phyloP scores from a whole-genome alignment of 2,329 filamentous ascomycete species.

The Chalaropsis thielavioides region DNA sequence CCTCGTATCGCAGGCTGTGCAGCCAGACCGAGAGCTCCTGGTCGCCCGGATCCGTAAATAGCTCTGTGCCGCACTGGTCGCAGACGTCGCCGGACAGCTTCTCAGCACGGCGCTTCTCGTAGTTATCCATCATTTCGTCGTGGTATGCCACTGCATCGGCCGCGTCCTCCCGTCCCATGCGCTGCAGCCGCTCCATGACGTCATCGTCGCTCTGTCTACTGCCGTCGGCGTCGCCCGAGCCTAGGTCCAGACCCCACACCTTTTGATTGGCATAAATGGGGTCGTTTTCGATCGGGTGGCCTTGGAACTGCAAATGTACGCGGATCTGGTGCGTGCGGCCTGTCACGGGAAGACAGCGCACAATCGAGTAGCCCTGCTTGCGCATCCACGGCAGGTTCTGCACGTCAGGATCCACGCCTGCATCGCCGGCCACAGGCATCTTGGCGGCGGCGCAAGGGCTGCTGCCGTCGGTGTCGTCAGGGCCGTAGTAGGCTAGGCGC shows the following conservation, averaged over 20 bases:
- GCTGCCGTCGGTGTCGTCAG: constrained; percentile 23
- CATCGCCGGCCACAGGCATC: constrained; percentile 8
- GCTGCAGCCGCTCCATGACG: constrained; percentile 68
- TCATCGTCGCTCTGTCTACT: constrained; percentile 68
- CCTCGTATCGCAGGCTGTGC: constrained; percentile 82
- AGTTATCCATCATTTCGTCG: constrained; percentile 81
- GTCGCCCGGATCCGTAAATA: constrained; percentile 82
- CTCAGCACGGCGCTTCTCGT: constrained; percentile 82
- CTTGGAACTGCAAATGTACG: constrained; percentile 86
- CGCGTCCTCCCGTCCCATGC: constrained; percentile 89
- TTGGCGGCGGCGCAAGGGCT: constrained; percentile 18
- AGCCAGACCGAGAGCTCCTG: constrained; percentile 91
- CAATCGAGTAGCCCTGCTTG: constrained; percentile 80
- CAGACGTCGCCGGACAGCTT: constrained; percentile 80
- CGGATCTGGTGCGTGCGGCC: constrained; percentile 89
- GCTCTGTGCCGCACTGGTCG: constrained; percentile 64
- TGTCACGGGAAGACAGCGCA: constrained; percentile 84
- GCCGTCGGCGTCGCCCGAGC: constrained; percentile 49
- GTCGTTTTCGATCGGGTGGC: constrained; percentile 91
- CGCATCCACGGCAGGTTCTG: constrained; percentile 30
- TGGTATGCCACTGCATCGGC: constrained; percentile 86
- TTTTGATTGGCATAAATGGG: constrained; percentile 92
- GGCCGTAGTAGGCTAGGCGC: constrained; percentile 78
- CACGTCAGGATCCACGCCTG: constrained; percentile 19
- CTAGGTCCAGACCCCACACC: constrained; percentile 76